phyloP scores from a whole-genome alignment of 257 asterid species.

The Echites panduratus region DNA sequence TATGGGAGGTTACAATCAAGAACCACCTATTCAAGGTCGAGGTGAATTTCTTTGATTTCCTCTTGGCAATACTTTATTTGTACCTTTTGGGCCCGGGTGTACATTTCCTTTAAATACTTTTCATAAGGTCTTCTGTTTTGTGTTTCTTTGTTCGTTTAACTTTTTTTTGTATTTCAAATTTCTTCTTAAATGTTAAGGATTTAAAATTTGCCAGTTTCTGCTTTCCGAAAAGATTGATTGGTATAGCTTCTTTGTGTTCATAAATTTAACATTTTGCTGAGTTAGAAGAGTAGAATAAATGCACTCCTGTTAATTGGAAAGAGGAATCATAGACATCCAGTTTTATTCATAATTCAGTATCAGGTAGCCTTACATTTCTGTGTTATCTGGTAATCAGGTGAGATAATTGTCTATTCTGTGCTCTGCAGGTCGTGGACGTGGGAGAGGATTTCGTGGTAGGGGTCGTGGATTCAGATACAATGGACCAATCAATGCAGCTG shows the following conservation, averaged over 20 bases:
- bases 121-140: not conserved
- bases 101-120: not conserved
- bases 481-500: conserved; percentile 37
- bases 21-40: conserved; percentile 45
- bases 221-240: not conserved
- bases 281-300: not conserved
- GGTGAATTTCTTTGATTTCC: conserved; percentile 12
- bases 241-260: not conserved
- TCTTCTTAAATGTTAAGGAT: not conserved
- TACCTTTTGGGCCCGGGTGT: no score
- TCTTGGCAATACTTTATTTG: not conserved
- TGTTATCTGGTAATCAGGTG: not conserved
- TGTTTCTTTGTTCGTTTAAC: not conserved
- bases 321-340: not conserved
- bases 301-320: not conserved
- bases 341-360: not conserved
- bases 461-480: conserved; percentile 73
- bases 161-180: not conserved
- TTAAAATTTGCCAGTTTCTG: not conserved
- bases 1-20: conserved; percentile 60
- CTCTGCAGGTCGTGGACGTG: conserved; percentile 77
- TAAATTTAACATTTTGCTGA: not conserved
- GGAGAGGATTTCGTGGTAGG: conserved; percentile 67
- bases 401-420: not conserved
- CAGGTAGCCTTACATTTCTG: not conserved